Base-by-base conservation (phyloP, 305 asterid genomes). In the Ilex paraguariensis region DNA sequence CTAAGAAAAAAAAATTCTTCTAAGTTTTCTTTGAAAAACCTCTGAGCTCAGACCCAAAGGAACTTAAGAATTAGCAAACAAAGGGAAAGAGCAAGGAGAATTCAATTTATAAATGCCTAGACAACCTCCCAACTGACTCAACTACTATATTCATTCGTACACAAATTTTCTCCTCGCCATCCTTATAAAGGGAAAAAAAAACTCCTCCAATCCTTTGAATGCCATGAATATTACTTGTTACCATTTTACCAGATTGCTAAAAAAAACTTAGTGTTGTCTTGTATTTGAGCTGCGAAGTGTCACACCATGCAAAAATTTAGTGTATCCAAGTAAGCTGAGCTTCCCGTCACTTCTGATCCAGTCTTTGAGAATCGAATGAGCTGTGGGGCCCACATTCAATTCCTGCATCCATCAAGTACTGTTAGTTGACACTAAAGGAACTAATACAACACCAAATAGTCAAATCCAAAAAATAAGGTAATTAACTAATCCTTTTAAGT, bases 271-370 rank as follows among this genome's bases (percentile, higher is more conserved):
- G 61, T 79, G 86, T 49, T 82, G 90, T 79, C 95, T 84, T 60
- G 69, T 76, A 63, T 82, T 85, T 33, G 96, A 79, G 77, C 84
- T 79, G 6, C 95, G 96, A 65, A 84, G 76, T 3, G 98, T 88
- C 72, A 88, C 85, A 57, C 98, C 98, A 64, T 91, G 98, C 84
- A 91, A 88, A 77, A 88, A 86, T 82, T 87, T 91, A 54, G 95
- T 84, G 65, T 81, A 91, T 33, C 97, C 97, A 61, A 88, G 77
- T 60, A 86, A 73, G 69, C 86, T 81, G 48, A 91, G 90, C 70
- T 82, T 88, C 42, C 95, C 94, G 21, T 86, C 84, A 48, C 77
- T 73, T 74, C 82, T 80, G 53, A 87, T 61, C 95, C 98, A 91
- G 61, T 91, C 98, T 62, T 82, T 80, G 31, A 88, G 90, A 74